Evolutionary conservation across 2,329 filamentous ascomycete genomes (phyloP), one percentile per base, ranked within the genome.

Genomic region (Epichloe elymi): DNA sequence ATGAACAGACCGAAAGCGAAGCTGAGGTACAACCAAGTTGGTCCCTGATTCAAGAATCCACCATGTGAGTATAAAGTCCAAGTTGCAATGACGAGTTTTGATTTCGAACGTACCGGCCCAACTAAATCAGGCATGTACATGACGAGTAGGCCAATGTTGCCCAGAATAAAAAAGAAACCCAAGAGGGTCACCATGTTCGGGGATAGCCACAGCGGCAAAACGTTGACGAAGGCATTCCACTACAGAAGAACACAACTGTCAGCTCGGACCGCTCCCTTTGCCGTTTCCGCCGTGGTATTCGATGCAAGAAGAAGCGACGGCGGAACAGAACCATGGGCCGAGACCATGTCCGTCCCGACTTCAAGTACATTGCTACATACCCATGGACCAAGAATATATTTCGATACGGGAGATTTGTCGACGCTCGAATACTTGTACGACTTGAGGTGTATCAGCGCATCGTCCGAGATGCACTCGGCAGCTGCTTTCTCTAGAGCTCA

Each of bases 371-470:
- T 45, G 10, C 35, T 43, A 71, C 85, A 67, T 85, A 97, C 93
- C 74, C 95, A 98, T 65, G 95, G 91, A 59, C 85, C 86, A 48
- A 98, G 78, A 64, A 98, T 87, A 69, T 97, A 95, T 67, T 90
- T 80, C 52, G 93, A 97, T 53, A 96, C 81, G 55, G 86, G 86
- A 48, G 90, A 96, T 70, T 95, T 91, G 75, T 98, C 93, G 68
- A 98, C 89, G 62, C 86, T 88, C 60, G 89, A 95, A 70, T 98
- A 98, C 66, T 96, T 94, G 82, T 98, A 98, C 54, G 85, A 83
- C 70, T 89, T 93, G 61, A 98, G 83, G 67, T 96, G 90, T 54
- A 86, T 76, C 59, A 98, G 79, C 50, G 88, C 88, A 62, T 97
- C 89, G 61, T 95, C 88, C 30, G 90, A 94, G 59, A 97, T 74